Base-by-base conservation (phyloP, 2,329 filamentous ascomycete genomes). In the Epichloe coenophiala region DNA sequence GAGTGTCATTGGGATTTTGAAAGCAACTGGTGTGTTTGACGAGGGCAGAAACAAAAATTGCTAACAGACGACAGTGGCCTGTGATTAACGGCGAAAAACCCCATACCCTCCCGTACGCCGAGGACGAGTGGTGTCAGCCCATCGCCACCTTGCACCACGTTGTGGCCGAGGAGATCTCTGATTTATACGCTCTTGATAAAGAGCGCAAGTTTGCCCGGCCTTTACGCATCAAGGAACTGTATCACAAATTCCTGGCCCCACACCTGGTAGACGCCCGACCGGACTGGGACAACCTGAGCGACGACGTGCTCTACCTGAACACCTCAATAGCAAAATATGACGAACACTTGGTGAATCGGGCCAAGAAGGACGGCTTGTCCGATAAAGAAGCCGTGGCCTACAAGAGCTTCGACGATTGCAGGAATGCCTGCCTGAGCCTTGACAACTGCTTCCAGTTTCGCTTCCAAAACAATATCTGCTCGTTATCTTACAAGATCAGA, bases 71-170 rank as follows among this genome's bases (percentile, higher is more conserved):
- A n/a, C 54, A 75, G 63, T 76, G 71, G 67, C 76, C 76, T 1
- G 72, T 74, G 43, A 68, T 78, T 55, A 77, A 79, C 54, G 75
- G 74, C 54, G 74, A 80, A 57, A 78, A 77, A 53, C 75, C 73
- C 3, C 63, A 66, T 46, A 76, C 70, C 1, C 59, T 79, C n/a
- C 68, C 70, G 1, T 78, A 69, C 53, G 65, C 67, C 38, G 55
- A 62, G 2, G 62, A 61, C n/a, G 66, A 75, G 54, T 80, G 76
- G 75, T 80, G 76, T 59, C 72, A 77, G 47, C 73, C 76, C 8
- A 66, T 78, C 43, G 67, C 72, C 2, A 78, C 76, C 5, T 77
- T 80, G 74, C 75, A 78, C 58, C 75, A 78, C 59, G 66, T 76
- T 54, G 66, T 66, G 19, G 66, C 69, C 54, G 68, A 76, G 51